phyloP scores from a whole-genome alignment of 1,284 basidiomycete species.

The Boletus holoroseus region DNA sequence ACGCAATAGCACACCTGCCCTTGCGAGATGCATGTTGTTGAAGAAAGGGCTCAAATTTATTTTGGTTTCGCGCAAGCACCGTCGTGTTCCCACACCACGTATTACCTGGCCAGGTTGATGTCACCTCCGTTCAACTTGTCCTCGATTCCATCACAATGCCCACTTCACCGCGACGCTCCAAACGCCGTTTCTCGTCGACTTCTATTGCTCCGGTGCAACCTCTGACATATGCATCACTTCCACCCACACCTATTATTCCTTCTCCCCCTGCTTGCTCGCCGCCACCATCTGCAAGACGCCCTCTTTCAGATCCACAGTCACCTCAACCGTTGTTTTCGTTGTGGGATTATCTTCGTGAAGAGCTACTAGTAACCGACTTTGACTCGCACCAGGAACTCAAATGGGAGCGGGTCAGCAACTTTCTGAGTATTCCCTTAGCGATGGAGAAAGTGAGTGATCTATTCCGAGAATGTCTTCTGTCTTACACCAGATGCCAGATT shows the following conservation, averaged over 20 bases:
- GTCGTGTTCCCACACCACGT: slow-evolving; percentile 20
- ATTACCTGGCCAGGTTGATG: not conserved
- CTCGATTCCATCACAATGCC: slow-evolving; percentile 23
- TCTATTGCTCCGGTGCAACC: slow-evolving; percentile 23
- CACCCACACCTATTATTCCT: slow-evolving; percentile 58
- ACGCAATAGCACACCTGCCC: slow-evolving; percentile 33
- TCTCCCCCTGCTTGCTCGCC: slow-evolving; percentile 39
- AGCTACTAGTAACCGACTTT: slow-evolving; percentile 84
- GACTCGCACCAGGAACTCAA: slow-evolving; percentile 91
- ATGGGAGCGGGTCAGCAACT: slow-evolving; percentile 98
- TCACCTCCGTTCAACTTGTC: not conserved
- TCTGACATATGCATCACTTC: slow-evolving; percentile 61
- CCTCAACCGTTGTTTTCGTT: slow-evolving; percentile 61
- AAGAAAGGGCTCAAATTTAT: not conserved
- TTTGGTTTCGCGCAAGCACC: not conserved
- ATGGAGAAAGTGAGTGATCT: slow-evolving; percentile 76
- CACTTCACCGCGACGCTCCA: slow-evolving; percentile 31
- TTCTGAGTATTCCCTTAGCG: slow-evolving; percentile 87
- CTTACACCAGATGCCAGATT: slow-evolving; percentile 50
- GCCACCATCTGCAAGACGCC: slow-evolving; percentile 12
- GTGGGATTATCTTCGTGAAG: slow-evolving; percentile 89
- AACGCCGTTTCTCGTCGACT: slow-evolving; percentile 31
- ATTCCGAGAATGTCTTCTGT: not conserved
- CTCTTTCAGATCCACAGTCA: slow-evolving; percentile 6
- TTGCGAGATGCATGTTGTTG: slow-evolving; percentile 30